These are phyloP conservation scores for Apiotrichum porosum DNA, from an alignment of 1,284 basidiomycete genomes.

Conservation along the genomic window DNA sequence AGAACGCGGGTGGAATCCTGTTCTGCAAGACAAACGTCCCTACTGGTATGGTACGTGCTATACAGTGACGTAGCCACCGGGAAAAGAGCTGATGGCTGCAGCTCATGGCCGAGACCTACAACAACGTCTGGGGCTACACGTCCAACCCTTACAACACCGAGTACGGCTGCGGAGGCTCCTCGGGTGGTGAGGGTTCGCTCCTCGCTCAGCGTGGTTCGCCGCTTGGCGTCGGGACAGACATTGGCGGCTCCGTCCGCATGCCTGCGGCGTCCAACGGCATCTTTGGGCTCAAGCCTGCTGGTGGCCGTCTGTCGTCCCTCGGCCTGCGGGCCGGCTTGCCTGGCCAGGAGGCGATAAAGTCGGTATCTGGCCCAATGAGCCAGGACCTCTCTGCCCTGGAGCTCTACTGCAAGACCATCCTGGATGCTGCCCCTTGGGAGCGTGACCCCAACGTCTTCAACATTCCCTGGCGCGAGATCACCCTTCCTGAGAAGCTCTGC, in stretches of 20 bases:
- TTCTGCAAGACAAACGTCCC: slow-evolving; percentile 7
- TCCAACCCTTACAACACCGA: slow-evolving; percentile 42
- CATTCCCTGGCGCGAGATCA: slow-evolving; percentile 60
- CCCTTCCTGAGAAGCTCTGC: slow-evolving; percentile 57
- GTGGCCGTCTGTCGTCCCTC: slow-evolving; percentile 12
- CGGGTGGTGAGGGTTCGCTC: slow-evolving; percentile 62
- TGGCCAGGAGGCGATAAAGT: slow-evolving; percentile 63
- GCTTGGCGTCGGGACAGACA: slow-evolving; percentile 57
- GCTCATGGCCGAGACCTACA: slow-evolving; percentile 21
- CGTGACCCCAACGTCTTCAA: slow-evolving; percentile 58
- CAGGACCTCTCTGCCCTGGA: slow-evolving; percentile 57
- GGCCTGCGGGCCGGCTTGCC: slow-evolving; percentile 53
- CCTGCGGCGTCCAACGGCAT: slow-evolving; percentile 14
- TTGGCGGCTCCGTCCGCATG: slow-evolving; percentile 23
- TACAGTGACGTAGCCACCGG: too few species aligned
- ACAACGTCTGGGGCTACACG: slow-evolving; percentile 31
- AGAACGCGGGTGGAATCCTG: slow-evolving; percentile 15
- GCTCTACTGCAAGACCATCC: slow-evolving; percentile 54
- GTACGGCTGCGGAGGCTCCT: slow-evolving; percentile 57
- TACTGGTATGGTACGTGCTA: slow-evolving; percentile 13
- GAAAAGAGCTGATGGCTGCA: too few species aligned
- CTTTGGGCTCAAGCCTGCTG: slow-evolving; percentile 13
- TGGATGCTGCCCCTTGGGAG: slow-evolving; percentile 58
- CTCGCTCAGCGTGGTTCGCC: slow-evolving; percentile 58
- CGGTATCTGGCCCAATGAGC: slow-evolving; percentile 64